A percentile compares a stretch with the other conserved stretches of the same genome.
Evolutionary conservation across 2,329 filamentous ascomycete species (phyloP).

Genomic region (Rutstroemia sp.): DNA sequence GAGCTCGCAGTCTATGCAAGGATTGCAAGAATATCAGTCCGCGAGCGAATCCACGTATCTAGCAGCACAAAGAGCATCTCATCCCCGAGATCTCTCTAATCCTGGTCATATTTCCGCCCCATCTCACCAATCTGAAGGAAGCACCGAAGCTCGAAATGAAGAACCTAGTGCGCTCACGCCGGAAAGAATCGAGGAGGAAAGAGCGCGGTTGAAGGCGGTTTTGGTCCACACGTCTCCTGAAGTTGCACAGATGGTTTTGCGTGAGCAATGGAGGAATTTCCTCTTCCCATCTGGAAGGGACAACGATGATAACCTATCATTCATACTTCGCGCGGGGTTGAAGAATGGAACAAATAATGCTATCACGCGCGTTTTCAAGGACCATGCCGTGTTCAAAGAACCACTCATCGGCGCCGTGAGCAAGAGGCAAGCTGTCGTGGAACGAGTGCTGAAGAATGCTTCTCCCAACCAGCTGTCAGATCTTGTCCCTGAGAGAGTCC

Average conservation of each 20-base stretch:
- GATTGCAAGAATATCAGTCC: neutral
- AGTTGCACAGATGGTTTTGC: constrained; percentile 18
- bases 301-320: constrained; percentile 21
- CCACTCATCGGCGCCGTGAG: constrained; percentile 11
- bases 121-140: neutral
- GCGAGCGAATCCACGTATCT: neutral
- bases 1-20: neutral
- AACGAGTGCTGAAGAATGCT: constrained; percentile 13
- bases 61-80: neutral
- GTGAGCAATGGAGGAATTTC: constrained; percentile 18
- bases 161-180: neutral
- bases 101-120: neutral
- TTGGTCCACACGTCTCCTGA: constrained; percentile 16
- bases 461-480: constrained; percentile 12
- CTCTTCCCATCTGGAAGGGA: constrained; percentile 16
- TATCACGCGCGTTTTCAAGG: constrained; percentile 19
- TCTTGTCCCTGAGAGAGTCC: constrained; percentile 12
- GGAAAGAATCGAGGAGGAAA: constrained; percentile 14
- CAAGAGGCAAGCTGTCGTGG: constrained; percentile 14
- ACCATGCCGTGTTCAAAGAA: constrained; percentile 17
- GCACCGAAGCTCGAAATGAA: neutral
- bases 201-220: constrained; percentile 15
- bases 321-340: constrained; percentile 22
- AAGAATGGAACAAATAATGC: constrained; percentile 19
- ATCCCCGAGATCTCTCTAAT: neutral